phyloP scores from a whole-genome alignment of 106 monocot genomes.

The Ottelia alismoides region DNA sequence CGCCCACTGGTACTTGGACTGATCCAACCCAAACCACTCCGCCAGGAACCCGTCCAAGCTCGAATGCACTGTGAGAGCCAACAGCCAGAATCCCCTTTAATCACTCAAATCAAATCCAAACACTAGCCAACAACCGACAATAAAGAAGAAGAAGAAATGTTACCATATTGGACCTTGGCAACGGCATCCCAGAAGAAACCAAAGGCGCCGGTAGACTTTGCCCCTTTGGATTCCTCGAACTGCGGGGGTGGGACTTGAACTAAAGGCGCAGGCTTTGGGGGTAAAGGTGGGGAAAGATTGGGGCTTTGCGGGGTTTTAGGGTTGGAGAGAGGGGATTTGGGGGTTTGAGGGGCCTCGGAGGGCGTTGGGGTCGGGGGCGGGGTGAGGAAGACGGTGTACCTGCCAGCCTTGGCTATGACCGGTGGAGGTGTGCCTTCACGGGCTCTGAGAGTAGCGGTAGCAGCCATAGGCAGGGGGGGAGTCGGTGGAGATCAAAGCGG shows the following conservation, averaged over 20 bases:
- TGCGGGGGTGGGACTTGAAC: conserved; percentile 63
- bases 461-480: conserved; percentile 1
- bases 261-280: conserved; percentile 24
- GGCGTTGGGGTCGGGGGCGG: conserved; percentile 29
- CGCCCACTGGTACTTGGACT: conserved; percentile 87
- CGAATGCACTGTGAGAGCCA: conserved; percentile 39
- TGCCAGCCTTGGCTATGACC: conserved; percentile 48
- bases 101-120: conserved; percentile 3
- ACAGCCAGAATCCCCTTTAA: too few relatives aligned
- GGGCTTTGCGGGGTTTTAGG: too few relatives aligned
- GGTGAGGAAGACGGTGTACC: conserved; percentile 62
- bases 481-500: too few relatives aligned
- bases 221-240: conserved; percentile 23
- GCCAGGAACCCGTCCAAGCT: conserved; percentile 68
- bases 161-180: conserved; percentile 62
- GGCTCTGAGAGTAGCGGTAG: conserved; percentile 16
- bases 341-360: conserved; percentile 8
- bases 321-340: conserved; percentile 18
- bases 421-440: conserved; percentile 30
- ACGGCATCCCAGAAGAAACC: conserved; percentile 64
- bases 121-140: neutral
- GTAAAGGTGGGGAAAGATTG: too few relatives aligned
- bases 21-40: conserved; percentile 65
- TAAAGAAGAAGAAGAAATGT: conserved; percentile 2
- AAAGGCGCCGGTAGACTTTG: conserved; percentile 23